Evolutionary conservation across 2,329 filamentous ascomycete species (phyloP).

Genomic region (Nigrospora oryzae): DNA sequence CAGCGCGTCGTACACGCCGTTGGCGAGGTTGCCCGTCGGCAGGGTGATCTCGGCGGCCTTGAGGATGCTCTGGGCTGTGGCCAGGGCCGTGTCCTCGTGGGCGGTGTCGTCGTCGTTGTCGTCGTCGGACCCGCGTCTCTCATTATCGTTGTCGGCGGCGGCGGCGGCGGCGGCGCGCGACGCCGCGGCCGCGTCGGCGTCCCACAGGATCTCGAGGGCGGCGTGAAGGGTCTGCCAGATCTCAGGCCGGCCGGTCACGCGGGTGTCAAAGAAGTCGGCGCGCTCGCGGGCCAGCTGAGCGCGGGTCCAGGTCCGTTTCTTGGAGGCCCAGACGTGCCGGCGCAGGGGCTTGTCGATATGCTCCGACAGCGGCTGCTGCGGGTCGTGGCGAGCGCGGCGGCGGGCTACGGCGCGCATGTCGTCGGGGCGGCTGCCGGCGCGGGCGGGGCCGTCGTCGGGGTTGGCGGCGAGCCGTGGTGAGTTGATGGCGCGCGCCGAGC

Average conservation of each 20-base stretch:
- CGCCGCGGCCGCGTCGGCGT: slow-evolving; percentile 29
- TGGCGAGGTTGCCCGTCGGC: slow-evolving; percentile 62
- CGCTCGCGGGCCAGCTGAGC: slow-evolving; percentile 61
- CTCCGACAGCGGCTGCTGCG: slow-evolving; percentile 40
- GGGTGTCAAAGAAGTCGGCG: slow-evolving; percentile 81
- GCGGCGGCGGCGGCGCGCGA: slow-evolving; percentile 5
- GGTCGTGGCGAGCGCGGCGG: slow-evolving; percentile 22
- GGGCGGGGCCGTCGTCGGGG: slow-evolving; percentile 8
- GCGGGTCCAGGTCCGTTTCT: slow-evolving; percentile 61
- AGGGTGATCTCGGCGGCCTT: slow-evolving; percentile 70
- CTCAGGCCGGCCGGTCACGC: slow-evolving; percentile 68
- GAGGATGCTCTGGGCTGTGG: slow-evolving; percentile 72
- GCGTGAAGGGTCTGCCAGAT: slow-evolving; percentile 71
- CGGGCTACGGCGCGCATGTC: slow-evolving; percentile 11
- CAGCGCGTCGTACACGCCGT: slow-evolving; percentile 63
- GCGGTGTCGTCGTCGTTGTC: slow-evolving; percentile 27
- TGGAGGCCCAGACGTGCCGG: slow-evolving; percentile 57
- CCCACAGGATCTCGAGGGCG: slow-evolving; percentile 61
- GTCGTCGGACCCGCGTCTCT: slow-evolving; percentile 2
- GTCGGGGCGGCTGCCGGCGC: slow-evolving; percentile 6
- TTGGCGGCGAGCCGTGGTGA: slow-evolving; percentile 17
- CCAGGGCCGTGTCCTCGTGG: slow-evolving; percentile 29
- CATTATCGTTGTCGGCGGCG: not conserved
- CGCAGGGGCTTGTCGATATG: slow-evolving; percentile 65
- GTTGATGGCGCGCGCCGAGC: slow-evolving; percentile 47